Evolutionary conservation across 306 rosid species (phyloP), one percentile per base, ranked within the genome.

Genomic region (Bauhinia variegata): DNA sequence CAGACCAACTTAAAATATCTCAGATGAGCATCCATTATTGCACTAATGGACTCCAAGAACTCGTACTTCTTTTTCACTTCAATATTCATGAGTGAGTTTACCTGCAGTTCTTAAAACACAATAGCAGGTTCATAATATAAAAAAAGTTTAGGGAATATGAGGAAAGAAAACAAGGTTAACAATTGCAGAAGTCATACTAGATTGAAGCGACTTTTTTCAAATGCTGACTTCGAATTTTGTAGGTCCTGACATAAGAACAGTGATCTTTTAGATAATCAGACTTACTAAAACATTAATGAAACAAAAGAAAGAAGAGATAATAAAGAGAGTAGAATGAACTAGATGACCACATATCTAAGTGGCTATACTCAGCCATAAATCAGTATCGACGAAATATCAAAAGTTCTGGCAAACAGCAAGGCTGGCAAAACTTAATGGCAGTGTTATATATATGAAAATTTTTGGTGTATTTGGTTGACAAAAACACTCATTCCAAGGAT

Each of bases 11-110:
- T 93, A 76, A 93, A 93, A 72, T 93, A 93, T 88, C 99, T 79
- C 78, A 93, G 82, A 77, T 93, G 97, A 50, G 91, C 97, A 75
- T 93, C 99, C 99, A 93, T 93, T 63, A 93, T 91, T 71, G 99
- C 96, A 84, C 97, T 93, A 72, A 90, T 70, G 68, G 99, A 90
- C 75, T 93, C 99, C 86, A 93, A 88, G 71, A 93, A 90, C 79
- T 86, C 88, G 6, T 86, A 85, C 86, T 93, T 93, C 89, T 93
- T 93, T 84, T 93, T 93, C 70, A 87, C 88, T 88, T 93, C 99
- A 74, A 93, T 37, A 73, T 83, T 90, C 95, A 80, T 84, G 63
- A 93, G 90, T 55, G 96, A 80, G 77, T 90, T 87, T 82, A 89
- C 99, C 99, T 93, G 91, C 95, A 84, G 81, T 87, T 83, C 95